phyloP scores from a whole-genome alignment of 495 filamentous ascomycete species.

The Immersiella caudata region DNA sequence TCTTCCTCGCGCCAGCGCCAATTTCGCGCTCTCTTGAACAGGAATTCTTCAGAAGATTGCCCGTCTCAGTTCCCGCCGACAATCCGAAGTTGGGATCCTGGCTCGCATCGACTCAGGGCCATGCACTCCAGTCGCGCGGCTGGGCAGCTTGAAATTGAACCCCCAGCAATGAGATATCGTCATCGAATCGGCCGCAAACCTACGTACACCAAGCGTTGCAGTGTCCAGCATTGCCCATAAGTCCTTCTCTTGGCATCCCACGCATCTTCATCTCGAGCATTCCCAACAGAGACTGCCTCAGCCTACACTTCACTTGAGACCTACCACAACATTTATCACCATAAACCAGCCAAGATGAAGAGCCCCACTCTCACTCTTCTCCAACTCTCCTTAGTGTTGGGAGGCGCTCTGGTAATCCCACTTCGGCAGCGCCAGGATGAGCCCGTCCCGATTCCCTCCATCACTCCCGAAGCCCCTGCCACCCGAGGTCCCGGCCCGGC shows the following conservation, averaged over 20 bases:
- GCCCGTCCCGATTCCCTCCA: conserved; percentile 1
- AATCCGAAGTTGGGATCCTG: neutral
- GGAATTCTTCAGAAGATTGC: neutral
- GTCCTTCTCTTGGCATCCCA: neutral
- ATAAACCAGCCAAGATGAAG: conserved; percentile 15
- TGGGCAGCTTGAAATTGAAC: neutral
- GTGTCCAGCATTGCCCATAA: neutral
- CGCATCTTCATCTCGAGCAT: neutral
- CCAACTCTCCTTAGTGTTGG: conserved; percentile 14
- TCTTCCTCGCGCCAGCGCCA: neutral
- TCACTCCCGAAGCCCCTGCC: neutral
- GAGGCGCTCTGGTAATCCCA: conserved; percentile 16
- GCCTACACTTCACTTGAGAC: neutral
- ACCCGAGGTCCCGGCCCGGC: too few relatives aligned
- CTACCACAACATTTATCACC: neutral
- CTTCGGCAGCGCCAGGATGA: conserved; percentile 2
- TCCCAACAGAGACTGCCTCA: neutral
- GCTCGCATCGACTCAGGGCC: neutral
- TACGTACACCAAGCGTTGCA: neutral
- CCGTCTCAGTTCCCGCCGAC: neutral
- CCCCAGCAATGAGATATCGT: neutral
- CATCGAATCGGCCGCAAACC: neutral
- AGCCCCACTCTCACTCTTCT: conserved; percentile 17
- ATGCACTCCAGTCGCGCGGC: neutral
- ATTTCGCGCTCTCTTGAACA: neutral